phyloP scores from a whole-genome alignment of 495 filamentous ascomycete species.

The Bombardia bombarda region DNA sequence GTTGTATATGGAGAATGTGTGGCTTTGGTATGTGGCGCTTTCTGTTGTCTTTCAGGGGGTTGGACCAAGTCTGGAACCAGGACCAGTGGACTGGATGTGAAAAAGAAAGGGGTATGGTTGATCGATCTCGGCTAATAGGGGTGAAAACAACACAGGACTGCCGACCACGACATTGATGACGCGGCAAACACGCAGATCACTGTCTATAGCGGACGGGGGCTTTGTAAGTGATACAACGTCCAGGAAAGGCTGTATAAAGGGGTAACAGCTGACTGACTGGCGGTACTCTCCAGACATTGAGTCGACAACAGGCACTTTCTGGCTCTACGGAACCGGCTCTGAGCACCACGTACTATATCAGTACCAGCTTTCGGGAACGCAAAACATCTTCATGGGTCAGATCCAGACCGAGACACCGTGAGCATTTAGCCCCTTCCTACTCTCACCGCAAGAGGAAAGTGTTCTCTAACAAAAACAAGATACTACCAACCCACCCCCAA shows the following conservation, averaged over 20 bases:
- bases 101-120: slow-evolving; percentile 11
- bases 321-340: slow-evolving; percentile 62
- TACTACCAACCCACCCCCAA: slow-evolving; percentile 58
- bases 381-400: slow-evolving; percentile 63
- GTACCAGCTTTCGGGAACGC: slow-evolving; percentile 65
- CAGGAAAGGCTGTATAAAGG: background rate
- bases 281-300: slow-evolving; percentile 32
- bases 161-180: slow-evolving; percentile 86
- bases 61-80: background rate
- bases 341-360: slow-evolving; percentile 78
- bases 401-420: slow-evolving; percentile 79
- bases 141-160: slow-evolving; percentile 59
- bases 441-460: no score
- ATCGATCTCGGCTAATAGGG: no score
- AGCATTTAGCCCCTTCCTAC: slow-evolving; percentile 24
- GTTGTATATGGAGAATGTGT: slow-evolving; percentile 82
- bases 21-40: slow-evolving; percentile 60
- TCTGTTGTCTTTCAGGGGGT: slow-evolving; percentile 5
- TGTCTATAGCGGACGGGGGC: slow-evolving; percentile 60
- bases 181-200: slow-evolving; percentile 56
- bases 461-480: no score
- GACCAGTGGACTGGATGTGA: background rate
- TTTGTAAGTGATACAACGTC: slow-evolving; percentile 25
- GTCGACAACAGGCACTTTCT: slow-evolving; percentile 42
- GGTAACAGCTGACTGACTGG: background rate